Evolutionary conservation across 768 basidiomycete species (phyloP).

Genomic region (Panaeolus cyanescens): DNA sequence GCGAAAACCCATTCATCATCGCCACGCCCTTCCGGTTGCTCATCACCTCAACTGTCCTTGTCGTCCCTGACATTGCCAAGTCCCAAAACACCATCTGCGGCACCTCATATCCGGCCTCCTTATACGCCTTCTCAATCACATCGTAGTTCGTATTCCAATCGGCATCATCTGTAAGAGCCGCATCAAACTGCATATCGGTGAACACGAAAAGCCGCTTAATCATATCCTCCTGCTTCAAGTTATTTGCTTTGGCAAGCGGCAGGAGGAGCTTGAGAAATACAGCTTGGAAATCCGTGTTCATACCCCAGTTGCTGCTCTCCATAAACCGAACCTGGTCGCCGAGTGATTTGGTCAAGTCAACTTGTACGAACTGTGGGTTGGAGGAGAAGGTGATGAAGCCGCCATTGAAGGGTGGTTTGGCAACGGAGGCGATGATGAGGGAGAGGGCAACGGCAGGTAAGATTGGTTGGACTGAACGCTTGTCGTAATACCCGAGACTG

Average conservation of each 20-base stretch:
- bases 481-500: conserved; percentile 6
- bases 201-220: conserved; percentile 77
- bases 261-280: conserved; percentile 67
- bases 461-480: conserved; percentile 43
- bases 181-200: conserved; percentile 79
- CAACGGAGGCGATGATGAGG: conserved; percentile 61
- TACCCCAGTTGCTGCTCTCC: conserved; percentile 40
- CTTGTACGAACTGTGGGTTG: conserved; percentile 45
- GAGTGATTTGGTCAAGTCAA: conserved; percentile 47
- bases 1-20: conserved; percentile 70
- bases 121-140: conserved; percentile 53
- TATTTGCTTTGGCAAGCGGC: conserved; percentile 55
- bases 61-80: conserved; percentile 36
- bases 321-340: conserved; percentile 39
- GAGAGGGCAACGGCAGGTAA: conserved; percentile 66
- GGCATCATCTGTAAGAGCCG: conserved; percentile 7
- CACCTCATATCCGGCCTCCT: conserved; percentile 65
- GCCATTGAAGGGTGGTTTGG: conserved; percentile 64
- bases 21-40: conserved; percentile 62
- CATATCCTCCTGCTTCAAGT: conserved; percentile 69
- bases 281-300: conserved; percentile 64
- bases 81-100: conserved; percentile 80
- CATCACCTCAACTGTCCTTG: conserved; percentile 46
- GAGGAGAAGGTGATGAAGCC: conserved; percentile 71
- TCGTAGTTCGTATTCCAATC: conserved; percentile 68